Evolutionary conservation across 805 yeast genomes (phyloP).

Genomic region (Hanseniaspora meyeri): DNA sequence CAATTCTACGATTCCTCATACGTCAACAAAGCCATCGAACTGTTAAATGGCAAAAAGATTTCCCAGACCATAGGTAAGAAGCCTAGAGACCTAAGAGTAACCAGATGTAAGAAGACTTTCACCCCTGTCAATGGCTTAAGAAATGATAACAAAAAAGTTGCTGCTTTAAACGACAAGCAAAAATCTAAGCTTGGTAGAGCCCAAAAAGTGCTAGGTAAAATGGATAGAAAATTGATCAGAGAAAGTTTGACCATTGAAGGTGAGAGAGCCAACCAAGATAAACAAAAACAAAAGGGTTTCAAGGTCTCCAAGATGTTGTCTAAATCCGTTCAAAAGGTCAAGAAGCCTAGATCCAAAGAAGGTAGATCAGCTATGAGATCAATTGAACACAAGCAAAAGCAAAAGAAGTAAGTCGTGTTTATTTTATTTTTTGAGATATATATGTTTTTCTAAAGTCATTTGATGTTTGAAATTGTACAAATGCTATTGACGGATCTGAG

Average conservation of each 20-base stretch:
- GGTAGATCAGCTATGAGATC: conserved; percentile 39
- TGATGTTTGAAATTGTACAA: neutral
- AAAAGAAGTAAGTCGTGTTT: neutral
- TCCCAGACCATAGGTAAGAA: conserved; percentile 20
- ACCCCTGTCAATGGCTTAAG: conserved; percentile 14
- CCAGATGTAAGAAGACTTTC: conserved; percentile 44
- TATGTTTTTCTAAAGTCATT: neutral
- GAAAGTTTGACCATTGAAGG: conserved; percentile 52
- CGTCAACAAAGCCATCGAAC: conserved; percentile 62
- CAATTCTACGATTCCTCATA: conserved; percentile 66
- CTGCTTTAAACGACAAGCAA: conserved; percentile 47
- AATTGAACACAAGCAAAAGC: conserved; percentile 29
- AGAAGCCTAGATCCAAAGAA: conserved; percentile 33
- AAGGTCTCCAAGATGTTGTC: conserved; percentile 38
- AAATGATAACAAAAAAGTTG: conserved; percentile 22
- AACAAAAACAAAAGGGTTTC: conserved; percentile 38
- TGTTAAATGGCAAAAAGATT: conserved; percentile 58
- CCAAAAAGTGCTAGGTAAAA: conserved; percentile 57
- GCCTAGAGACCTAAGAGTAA: conserved; percentile 58
- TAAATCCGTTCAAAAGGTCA: conserved; percentile 31
- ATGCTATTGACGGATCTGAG: no score
- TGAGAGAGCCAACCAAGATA: conserved; percentile 49
- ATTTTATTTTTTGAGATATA: neutral
- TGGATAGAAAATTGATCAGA: conserved; percentile 64
- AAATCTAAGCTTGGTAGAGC: conserved; percentile 75